Base-by-base conservation (phyloP, 768 basidiomycete genomes). In the Lactifluus subvellereus region DNA sequence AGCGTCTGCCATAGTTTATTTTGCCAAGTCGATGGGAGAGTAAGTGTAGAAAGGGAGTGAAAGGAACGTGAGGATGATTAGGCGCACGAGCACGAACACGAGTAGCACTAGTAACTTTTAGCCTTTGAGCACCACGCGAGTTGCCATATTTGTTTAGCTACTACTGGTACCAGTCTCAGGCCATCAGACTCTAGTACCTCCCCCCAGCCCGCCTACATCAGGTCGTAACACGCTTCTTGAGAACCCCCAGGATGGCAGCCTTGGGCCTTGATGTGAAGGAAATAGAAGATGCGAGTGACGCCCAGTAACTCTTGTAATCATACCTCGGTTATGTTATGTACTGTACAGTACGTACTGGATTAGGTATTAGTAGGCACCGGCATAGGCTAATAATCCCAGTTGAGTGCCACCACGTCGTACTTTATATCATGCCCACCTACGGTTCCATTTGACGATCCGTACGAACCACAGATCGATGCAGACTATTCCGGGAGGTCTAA, bases 71-170 rank as follows among this genome's bases (percentile, higher is more conserved):
- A 40, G 9, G 22, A 42, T 8, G 10, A 14, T 18, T 22, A 38
- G 32, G 7, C 10, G 32, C 11, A 8, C 13, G 33, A 45, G 42
- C 38, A 13, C 5, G 27, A 50, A 32, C 10, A 35, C 38, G 37
- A 9, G 37, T 38, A 37, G 10, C 35, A 37, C 8, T 37, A 37
- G 42, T 16, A 43, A 5, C 16, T 4, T n/a, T 50, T 8, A 45
- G 20, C 7, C 9, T 13, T 5, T 18, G 6, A 18, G n/a, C 0
- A 9, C 35, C 27, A 42, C 27, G 35, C 14, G 35, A 33, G n/a
- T 62, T 62, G 22, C 61, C 61, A 62, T 57, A 62, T 62, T 62
- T 13, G 56, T 62, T 32, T 43, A n/a, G 42, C 60, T 38, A 57
- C 54, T 13, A 22, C 18, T n/a, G 2, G 22, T 50, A 33, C 55